A percentile compares a stretch with the other conserved stretches of the same genome.
These are phyloP conservation scores for Bonia amplexicaulis DNA, from an alignment of 176 grass and related monocot species.

Conservation along the genomic window DNA sequence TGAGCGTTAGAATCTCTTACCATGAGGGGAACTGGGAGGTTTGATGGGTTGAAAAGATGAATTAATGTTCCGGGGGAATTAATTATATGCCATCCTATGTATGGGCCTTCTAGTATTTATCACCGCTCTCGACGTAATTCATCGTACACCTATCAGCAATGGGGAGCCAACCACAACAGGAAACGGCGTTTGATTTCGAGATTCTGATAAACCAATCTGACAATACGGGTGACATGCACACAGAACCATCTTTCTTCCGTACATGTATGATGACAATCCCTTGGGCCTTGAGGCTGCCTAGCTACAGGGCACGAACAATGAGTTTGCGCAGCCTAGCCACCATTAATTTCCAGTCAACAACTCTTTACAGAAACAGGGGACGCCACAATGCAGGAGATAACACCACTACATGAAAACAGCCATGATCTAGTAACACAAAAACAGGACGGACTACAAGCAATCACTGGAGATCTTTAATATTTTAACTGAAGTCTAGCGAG, in stretches of 20 bases:
- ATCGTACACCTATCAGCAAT: no score
- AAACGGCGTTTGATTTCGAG: background rate
- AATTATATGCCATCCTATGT: no score
- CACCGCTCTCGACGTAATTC: no score
- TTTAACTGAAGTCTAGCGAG: conserved; percentile 21
- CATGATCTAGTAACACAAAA: conserved; percentile 27
- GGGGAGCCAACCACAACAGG: background rate
- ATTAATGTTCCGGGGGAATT: no score
- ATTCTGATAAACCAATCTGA: background rate
- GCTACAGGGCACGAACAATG: background rate
- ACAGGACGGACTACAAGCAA: conserved; percentile 36
- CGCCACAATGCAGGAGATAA: conserved; percentile 12
- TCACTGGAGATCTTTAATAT: conserved; percentile 36
- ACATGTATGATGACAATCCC: background rate
- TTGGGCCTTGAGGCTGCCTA: background rate
- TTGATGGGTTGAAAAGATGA: no score
- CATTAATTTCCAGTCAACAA: conserved; percentile 16
- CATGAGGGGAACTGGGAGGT: no score
- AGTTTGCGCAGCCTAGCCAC: background rate
- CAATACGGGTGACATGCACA: background rate
- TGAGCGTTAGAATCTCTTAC: no score
- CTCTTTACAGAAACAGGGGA: conserved; percentile 29
- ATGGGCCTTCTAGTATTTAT: no score
- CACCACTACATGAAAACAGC: conserved; percentile 33
- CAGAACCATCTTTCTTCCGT: background rate